Conservation (phyloP, 495 filamentous ascomycete genomes). For the Penicillium robsamsonii region DNA sequence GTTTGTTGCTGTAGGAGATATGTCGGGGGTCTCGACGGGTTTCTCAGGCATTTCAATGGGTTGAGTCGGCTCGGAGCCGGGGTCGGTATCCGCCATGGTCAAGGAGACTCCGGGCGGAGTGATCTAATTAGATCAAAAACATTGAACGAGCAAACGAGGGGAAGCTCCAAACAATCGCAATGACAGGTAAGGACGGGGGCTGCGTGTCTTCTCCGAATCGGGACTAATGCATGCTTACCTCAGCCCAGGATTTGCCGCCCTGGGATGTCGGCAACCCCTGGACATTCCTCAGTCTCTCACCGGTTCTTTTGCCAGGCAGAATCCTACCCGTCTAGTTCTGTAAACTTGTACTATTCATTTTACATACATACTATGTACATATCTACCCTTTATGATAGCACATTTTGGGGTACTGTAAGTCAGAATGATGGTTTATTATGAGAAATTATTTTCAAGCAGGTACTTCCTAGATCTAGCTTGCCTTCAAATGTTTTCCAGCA, state of each 20-base stretch:
- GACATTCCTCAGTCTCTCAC: neutral
- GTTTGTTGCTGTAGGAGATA: conserved; percentile 27
- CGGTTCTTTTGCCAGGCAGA: neutral
- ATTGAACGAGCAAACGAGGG: conserved; percentile 32
- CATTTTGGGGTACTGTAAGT: neutral
- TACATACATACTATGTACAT: no score
- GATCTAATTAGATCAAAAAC: conserved; percentile 29
- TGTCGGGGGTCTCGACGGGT: conserved; percentile 33
- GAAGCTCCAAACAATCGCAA: conserved; percentile 2
- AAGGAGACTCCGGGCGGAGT: conserved; percentile 40
- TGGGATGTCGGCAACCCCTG: no score
- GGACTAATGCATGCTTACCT: conserved; percentile 21
- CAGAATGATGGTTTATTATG: neutral
- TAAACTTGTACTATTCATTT: neutral
- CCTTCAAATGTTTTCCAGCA: neutral
- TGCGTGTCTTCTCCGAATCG: conserved; percentile 31
- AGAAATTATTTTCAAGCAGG: neutral
- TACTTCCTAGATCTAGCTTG: neutral
- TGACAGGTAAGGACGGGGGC: conserved; percentile 15
- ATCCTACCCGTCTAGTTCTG: neutral
- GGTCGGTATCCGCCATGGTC: conserved; percentile 48
- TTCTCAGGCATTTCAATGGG: conserved; percentile 31
- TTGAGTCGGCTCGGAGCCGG: conserved; percentile 38
- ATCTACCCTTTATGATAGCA: no score
- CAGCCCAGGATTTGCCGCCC: neutral